A percentile compares a stretch with the other conserved stretches of the same genome.
These are phyloP conservation scores for Pascua sp. DNA, from an alignment of 1,284 basidiomycete species.

Conservation along the genomic window DNA sequence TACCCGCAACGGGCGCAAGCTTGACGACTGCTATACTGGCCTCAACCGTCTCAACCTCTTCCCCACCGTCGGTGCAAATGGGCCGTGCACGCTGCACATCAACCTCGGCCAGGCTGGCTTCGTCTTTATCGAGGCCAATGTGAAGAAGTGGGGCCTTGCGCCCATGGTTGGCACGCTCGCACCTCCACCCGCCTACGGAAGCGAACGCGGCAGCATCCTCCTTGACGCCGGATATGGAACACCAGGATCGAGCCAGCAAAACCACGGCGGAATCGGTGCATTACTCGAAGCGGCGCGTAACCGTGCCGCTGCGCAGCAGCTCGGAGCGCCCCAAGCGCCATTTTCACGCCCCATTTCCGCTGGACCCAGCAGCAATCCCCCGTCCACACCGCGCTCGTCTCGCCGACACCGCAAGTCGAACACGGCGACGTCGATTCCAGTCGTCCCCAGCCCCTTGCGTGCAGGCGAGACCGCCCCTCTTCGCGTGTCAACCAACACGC, in stretches of 20 bases:
- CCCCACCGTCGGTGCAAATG: slow-evolving; percentile 89
- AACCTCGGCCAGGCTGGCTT: slow-evolving; percentile 94
- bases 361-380: neutral
- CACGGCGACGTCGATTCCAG: slow-evolving; percentile 26
- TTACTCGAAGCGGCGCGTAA: slow-evolving; percentile 42
- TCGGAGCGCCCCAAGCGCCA: neutral
- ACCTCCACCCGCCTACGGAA: slow-evolving; percentile 91
- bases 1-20: slow-evolving; percentile 89
- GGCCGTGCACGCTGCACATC: slow-evolving; percentile 88
- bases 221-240: slow-evolving; percentile 70
- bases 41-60: slow-evolving; percentile 86
- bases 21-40: slow-evolving; percentile 89
- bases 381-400: slow-evolving; percentile 15
- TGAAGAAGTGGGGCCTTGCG: slow-evolving; percentile 96
- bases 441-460: slow-evolving; percentile 37
- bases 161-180: slow-evolving; percentile 92
- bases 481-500: neutral
- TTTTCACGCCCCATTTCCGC: slow-evolving; percentile 4
- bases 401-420: slow-evolving; percentile 30
- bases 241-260: slow-evolving; percentile 25
- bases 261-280: slow-evolving; percentile 27
- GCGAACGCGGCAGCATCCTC: slow-evolving; percentile 87
- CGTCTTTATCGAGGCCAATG: slow-evolving; percentile 96
- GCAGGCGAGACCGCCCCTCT: slow-evolving; percentile 23
- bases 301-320: slow-evolving; percentile 15